Base-by-base conservation (phyloP, 345 rosid genomes). In the Geranium brycei region DNA sequence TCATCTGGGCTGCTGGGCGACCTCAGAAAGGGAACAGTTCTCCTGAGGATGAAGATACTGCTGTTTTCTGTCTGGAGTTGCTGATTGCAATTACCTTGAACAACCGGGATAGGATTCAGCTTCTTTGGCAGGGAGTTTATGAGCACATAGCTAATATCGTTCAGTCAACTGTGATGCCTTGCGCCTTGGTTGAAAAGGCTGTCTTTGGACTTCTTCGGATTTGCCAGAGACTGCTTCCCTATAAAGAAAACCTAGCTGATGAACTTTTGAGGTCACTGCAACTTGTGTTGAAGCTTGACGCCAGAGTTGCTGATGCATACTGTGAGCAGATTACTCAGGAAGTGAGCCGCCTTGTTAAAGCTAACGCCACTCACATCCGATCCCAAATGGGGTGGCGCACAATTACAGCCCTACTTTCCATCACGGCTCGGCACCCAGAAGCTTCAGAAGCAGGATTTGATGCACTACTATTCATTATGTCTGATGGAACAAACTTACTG, bases 11-110 rank as follows among this genome's bases (percentile, higher is more conserved):
- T 58, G 96, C 97, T 58, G 99, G 99, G 71, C 81, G 92, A 69
- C 99, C 97, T 51, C 97, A 87, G 70, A 93, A 90, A 76, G 99
- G 97, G 56, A 88, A 72, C 70, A 83, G 79, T 72, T 88, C 99
- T 35, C 92, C 95, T 4, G 99, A 93, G 79, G 99, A 90, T 73
- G 99, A 93, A 78, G 99, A 93, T 77, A 93, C 99, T 57, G 99
- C 96, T 60, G 99, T 93, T 75, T 93, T 93, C 83, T 93, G 99
- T 75, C 82, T 93, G 61, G 99, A 93, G 73, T 76, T 93, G 82
- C 86, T 93, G 58, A 93, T 93, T 76, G 97, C 97, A 62, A 93
- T 90, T 69, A 88, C 99, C 68, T 83, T 93, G 72, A 93, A 90
- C 76, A 90, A 91, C 79, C 77, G 99, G 66, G 99, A 93, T 77